These are phyloP conservation scores for Xenosphaeropsis pyriputrescens DNA, from an alignment of 2,329 filamentous ascomycete genomes.

Conservation along the genomic window DNA sequence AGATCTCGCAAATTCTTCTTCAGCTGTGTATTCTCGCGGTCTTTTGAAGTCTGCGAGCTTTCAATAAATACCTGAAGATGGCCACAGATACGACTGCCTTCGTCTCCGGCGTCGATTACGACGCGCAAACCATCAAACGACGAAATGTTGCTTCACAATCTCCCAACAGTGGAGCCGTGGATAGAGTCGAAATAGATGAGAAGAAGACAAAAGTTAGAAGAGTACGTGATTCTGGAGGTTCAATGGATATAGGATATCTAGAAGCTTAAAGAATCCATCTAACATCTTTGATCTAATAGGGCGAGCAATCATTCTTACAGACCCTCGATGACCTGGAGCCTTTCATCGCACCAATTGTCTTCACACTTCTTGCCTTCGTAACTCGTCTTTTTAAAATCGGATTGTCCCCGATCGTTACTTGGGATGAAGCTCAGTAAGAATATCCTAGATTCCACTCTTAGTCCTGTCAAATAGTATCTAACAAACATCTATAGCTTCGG, in stretches of 20 bases:
- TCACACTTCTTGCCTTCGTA: slow-evolving; percentile 47
- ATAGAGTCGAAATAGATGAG: slow-evolving; percentile 31
- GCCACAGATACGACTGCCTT: slow-evolving; percentile 31
- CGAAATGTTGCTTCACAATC: slow-evolving; percentile 32
- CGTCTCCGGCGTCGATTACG: slow-evolving; percentile 42
- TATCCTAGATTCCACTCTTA: slow-evolving; percentile 6
- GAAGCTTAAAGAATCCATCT: neutral
- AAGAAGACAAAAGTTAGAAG: slow-evolving; percentile 44
- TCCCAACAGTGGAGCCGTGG: slow-evolving; percentile 20
- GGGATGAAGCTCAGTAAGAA: slow-evolving; percentile 62
- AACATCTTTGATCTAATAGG: neutral
- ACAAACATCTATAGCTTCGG: slow-evolving; percentile 47
- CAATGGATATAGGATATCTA: too few species aligned
- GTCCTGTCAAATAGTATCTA: slow-evolving; percentile 19
- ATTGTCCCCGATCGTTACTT: slow-evolving; percentile 57
- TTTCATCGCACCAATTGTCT: slow-evolving; percentile 44
- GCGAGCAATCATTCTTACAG: slow-evolving; percentile 39
- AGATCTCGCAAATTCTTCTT: too few species aligned
- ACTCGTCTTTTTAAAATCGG: slow-evolving; percentile 58
- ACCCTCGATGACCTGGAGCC: slow-evolving; percentile 50
- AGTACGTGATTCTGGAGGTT: slow-evolving; percentile 21
- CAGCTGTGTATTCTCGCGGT: too few species aligned
- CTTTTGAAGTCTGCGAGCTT: too few species aligned
- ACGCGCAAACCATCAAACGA: slow-evolving; percentile 39
- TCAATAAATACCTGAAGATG: slow-evolving; percentile 9